A percentile compares a stretch with the other conserved stretches of the same genome.
Evolutionary conservation across 352 stramenopile species (phyloP).

Genomic region (Globisporangium carolinianum): DNA sequence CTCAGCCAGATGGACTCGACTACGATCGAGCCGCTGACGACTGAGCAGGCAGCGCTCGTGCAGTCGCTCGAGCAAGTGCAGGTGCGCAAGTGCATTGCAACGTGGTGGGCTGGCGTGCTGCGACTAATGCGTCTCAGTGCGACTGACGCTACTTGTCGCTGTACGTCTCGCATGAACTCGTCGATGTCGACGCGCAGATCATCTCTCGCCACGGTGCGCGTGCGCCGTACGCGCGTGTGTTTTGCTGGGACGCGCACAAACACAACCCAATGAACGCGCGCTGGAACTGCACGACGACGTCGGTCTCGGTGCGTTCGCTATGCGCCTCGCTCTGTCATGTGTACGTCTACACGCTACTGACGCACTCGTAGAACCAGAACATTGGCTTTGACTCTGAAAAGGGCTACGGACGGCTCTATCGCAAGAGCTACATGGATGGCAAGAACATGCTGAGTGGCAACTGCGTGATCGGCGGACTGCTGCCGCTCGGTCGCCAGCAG

Average conservation of each 20-base stretch:
- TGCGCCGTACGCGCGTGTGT: constrained; percentile 61
- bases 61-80: constrained; percentile 79
- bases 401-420: constrained; percentile 70
- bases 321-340: too few species aligned
- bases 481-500: constrained; percentile 69
- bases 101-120: neutral
- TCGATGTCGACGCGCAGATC: constrained; percentile 18
- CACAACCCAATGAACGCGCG: constrained; percentile 68
- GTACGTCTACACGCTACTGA: neutral
- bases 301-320: constrained; percentile 53
- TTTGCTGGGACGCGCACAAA: constrained; percentile 66
- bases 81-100: constrained; percentile 13
- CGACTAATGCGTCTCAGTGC: neutral
- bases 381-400: constrained; percentile 40
- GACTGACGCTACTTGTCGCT: neutral
- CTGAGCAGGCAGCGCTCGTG: constrained; percentile 46
- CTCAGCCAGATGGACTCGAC: constrained; percentile 50
- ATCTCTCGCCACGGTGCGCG: constrained; percentile 73
- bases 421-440: constrained; percentile 68
- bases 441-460: constrained; percentile 74
- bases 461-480: constrained; percentile 65
- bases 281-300: constrained; percentile 69
- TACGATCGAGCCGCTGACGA: constrained; percentile 51
- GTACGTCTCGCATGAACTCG: neutral
- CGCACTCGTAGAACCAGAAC: constrained; percentile 51